A percentile compares a stretch with the other conserved stretches of the same genome.
phyloP scores from a whole-genome alignment of 139 green algal genomes.

The Picochlorum costavermella region DNA sequence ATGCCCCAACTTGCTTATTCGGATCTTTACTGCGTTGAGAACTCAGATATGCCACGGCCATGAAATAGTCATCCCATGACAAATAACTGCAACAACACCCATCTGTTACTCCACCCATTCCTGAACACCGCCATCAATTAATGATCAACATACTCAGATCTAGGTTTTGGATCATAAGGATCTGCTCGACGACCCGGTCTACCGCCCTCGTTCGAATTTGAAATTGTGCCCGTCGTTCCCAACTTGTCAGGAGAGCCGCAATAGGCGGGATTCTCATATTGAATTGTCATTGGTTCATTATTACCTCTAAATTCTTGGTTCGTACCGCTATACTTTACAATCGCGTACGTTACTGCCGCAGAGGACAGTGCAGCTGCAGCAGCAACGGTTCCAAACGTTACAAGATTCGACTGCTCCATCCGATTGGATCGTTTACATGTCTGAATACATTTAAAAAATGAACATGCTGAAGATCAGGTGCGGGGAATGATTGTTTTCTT shows the following conservation, averaged over 20 bases:
- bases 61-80: conserved; percentile 99
- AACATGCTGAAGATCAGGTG: too few relatives aligned
- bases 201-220: background rate
- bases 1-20: conserved; percentile 90
- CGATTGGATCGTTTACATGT: background rate
- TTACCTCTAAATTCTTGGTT: background rate
- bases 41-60: conserved; percentile 90
- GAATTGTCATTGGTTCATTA: background rate
- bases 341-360: conserved; percentile 12
- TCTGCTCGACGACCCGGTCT: background rate
- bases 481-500: background rate
- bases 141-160: conserved; percentile 10
- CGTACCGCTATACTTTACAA: conserved; percentile 1
- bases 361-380: conserved; percentile 6
- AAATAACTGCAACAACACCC: conserved; percentile 55
- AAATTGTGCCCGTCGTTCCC: background rate
- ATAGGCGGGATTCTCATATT: background rate
- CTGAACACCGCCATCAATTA: background rate
- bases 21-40: conserved; percentile 93
- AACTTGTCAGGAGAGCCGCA: background rate
- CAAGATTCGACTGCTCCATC: background rate
- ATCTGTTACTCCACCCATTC: background rate
- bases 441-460: background rate
- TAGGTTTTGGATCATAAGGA: conserved; percentile 20
- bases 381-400: conserved; percentile 5